Percentiles rank a stretch among this genome's conserved stretches.
phyloP scores from a whole-genome alignment of 495 filamentous ascomycete species.

The Xylaria scruposa region DNA sequence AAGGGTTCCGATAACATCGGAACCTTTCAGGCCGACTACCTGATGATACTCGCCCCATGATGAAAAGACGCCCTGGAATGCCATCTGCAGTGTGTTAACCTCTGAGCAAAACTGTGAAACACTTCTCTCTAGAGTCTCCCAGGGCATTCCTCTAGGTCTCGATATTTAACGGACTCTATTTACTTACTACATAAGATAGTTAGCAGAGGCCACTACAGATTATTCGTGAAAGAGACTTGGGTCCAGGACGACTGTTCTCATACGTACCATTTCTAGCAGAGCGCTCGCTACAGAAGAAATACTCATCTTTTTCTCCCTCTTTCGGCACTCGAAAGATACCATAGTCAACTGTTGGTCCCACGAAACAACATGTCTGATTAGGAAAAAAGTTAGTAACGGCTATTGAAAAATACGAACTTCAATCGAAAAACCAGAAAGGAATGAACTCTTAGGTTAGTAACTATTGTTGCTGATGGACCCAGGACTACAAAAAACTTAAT shows the following conservation, averaged over 20 bases:
- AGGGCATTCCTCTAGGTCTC: neutral
- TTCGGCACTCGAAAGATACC: conserved; percentile 85
- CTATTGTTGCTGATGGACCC: neutral
- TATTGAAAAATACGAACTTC: neutral
- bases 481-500: neutral
- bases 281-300: conserved; percentile 82
- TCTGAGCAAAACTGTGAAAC: neutral
- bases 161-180: neutral
- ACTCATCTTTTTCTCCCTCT: conserved; percentile 63
- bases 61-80: conserved; percentile 87
- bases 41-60: conserved; percentile 76
- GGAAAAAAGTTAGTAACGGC: neutral
- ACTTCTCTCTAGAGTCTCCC: neutral
- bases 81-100: conserved; percentile 60
- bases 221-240: neutral
- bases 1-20: conserved; percentile 82
- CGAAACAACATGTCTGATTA: conserved; percentile 79
- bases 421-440: neutral
- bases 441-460: neutral
- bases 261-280: conserved; percentile 74
- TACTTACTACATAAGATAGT: conserved; percentile 10
- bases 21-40: conserved; percentile 72
- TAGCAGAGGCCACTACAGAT: neutral
- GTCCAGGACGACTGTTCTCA: neutral
- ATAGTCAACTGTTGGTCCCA: conserved; percentile 89